phyloP scores from a whole-genome alignment of 108 stramenopile species.

The Nitzschia sp. region DNA sequence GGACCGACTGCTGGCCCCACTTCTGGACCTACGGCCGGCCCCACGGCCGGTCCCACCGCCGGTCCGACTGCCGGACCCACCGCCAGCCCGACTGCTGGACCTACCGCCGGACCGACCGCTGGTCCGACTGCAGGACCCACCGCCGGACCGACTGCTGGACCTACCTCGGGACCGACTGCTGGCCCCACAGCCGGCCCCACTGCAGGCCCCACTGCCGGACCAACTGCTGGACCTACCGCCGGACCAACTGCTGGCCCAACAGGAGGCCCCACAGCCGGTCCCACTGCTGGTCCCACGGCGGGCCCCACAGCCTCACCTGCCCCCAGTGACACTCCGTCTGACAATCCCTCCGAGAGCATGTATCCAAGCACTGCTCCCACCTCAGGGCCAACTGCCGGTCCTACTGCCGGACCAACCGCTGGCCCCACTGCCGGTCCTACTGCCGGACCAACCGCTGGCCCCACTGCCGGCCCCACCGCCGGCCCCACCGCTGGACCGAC shows the following conservation, averaged over 20 bases:
- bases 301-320: slow-evolving; percentile 8
- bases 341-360: not conserved
- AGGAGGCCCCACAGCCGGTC: slow-evolving; percentile 13
- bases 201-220: not conserved
- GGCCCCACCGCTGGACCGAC: slow-evolving; percentile 22
- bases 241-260: slow-evolving; percentile 10
- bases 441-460: slow-evolving; percentile 1
- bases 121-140: slow-evolving; percentile 16
- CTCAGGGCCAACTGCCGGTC: slow-evolving; percentile 29
- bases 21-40: slow-evolving; percentile 25
- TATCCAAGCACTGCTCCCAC: not conserved
- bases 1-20: slow-evolving; percentile 16
- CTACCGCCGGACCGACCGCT: slow-evolving; percentile 11
- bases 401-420: slow-evolving; percentile 19
- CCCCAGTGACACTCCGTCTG: slow-evolving; percentile 12
- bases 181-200: slow-evolving; percentile 8
- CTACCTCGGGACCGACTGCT: slow-evolving; percentile 12
- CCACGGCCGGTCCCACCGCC: slow-evolving; percentile 17
- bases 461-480: slow-evolving; percentile 8
- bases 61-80: slow-evolving; percentile 17
- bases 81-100: not conserved
- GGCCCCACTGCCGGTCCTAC: slow-evolving; percentile 7
- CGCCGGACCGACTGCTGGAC: slow-evolving; percentile 22
- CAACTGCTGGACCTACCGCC: slow-evolving; percentile 1
- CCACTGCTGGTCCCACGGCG: slow-evolving; percentile 16